Base-by-base conservation (phyloP, 1,284 basidiomycete species). In the Rhodotorula sp. region DNA sequence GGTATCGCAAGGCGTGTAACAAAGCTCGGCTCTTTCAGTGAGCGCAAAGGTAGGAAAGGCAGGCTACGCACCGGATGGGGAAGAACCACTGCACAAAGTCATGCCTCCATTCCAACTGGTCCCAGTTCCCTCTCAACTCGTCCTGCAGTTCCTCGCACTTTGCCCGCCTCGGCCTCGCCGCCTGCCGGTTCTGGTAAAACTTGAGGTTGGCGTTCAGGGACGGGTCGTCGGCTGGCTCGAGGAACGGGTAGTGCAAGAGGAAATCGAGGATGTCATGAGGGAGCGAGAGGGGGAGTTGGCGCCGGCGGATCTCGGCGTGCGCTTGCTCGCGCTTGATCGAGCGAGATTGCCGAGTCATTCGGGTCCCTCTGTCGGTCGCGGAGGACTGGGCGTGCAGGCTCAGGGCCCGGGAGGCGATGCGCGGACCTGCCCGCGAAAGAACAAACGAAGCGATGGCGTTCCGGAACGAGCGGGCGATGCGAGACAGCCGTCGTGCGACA, bases 31-130 rank as follows among this genome's bases (percentile, higher is more conserved):
- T 3, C 4, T 7, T 7, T 34, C 34, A 34, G 7, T 34, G 34
- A 34, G 34, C 4, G 34, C 34, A 34, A 39, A 39, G 12, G 6
- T 5, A 12, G 8, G 39, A 10, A 12, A 43, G 39, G 39, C 10
- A 43, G 12, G 10, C 2, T 3, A 49, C 66, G 34, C 39, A 67
- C 69, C 68, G 54, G 29, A 73, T 72, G 0, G 71, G 68, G 14
- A 72, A 71, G 7, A 71, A 52, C 69, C 67, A 71, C 54, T 71
- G 71, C 3, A 76, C 63, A 49, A 76, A 76, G n/a, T 64, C 62
- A 43, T 76, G 75, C 15, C 63, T 39, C 18, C 15, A n/a, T 59
- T 76, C 75, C 12, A 76, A 51, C 47, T 71, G 67, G 20, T 43
- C 31, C 57, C 71, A 76, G 29, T 72, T 66, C 10, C 67, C 72